A percentile compares a stretch with the other conserved stretches of the same genome.
phyloP scores from a whole-genome alignment of 1,139 yeast genomes.

The Yarrowia galli region DNA sequence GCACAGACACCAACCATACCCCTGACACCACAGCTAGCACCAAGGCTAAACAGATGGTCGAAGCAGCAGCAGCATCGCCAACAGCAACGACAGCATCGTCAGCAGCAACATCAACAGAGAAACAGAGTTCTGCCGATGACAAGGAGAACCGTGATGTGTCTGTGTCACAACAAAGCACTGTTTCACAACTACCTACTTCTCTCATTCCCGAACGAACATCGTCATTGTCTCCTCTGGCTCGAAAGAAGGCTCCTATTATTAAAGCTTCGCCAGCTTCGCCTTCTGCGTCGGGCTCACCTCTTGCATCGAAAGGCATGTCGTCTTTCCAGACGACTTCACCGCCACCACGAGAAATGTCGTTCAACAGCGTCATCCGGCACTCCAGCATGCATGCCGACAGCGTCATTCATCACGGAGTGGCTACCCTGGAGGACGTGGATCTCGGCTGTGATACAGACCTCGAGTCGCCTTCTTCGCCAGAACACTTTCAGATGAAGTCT shows the following conservation, averaged over 20 bases:
- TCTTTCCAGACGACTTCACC: slow-evolving; percentile 9
- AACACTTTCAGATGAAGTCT: slow-evolving; percentile 18
- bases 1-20: neutral
- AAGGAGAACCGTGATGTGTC: neutral
- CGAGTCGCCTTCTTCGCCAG: slow-evolving; percentile 8
- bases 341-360: slow-evolving; percentile 16
- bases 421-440: slow-evolving; percentile 25
- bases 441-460: slow-evolving; percentile 30
- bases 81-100: neutral
- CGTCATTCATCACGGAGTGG: slow-evolving; percentile 15
- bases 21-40: neutral
- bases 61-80: neutral
- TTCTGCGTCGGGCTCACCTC: neutral
- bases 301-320: slow-evolving; percentile 27
- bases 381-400: slow-evolving; percentile 29
- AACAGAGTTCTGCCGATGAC: neutral
- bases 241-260: neutral
- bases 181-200: neutral
- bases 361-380: slow-evolving; percentile 33
- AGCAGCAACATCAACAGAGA: too few relatives aligned
- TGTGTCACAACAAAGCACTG: neutral
- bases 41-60: neutral
- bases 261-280: neutral
- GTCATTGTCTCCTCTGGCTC: slow-evolving; percentile 3
- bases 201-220: slow-evolving; percentile 23